A percentile compares a stretch with the other conserved stretches of the same genome.
These are phyloP conservation scores for Bruguiera hainesii DNA, from an alignment of 441 rosid species.

Conservation along the genomic window DNA sequence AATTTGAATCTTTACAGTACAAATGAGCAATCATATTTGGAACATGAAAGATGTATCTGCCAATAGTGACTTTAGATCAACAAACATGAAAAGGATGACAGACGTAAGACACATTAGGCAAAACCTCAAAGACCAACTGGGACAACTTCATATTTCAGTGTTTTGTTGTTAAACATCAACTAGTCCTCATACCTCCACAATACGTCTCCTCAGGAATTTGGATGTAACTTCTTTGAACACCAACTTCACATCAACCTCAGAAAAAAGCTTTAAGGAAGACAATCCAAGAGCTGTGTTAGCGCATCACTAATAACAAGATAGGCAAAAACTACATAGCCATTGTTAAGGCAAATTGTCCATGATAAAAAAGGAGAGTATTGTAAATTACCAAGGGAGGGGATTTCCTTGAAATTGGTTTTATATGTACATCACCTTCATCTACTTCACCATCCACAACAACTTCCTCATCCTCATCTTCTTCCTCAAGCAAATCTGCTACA, in stretches of 20 bases:
- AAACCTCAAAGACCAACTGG: not conserved
- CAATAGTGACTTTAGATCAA: not conserved
- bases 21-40: slow-evolving; percentile 14
- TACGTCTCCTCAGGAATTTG: slow-evolving; percentile 77
- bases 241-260: slow-evolving; percentile 98
- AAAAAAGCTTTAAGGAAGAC: slow-evolving; percentile 49
- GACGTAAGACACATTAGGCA: not conserved
- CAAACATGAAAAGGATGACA: not conserved
- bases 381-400: slow-evolving; percentile 61
- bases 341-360: not conserved
- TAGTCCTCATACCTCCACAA: slow-evolving; percentile 73
- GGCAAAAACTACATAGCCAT: not conserved
- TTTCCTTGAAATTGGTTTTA: slow-evolving; percentile 75
- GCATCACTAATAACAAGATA: slow-evolving; percentile 3
- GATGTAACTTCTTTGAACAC: slow-evolving; percentile 95
- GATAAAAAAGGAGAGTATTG: slow-evolving; percentile 9
- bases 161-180: not conserved
- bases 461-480: slow-evolving; percentile 98
- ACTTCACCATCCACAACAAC: slow-evolving; percentile 97
- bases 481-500: slow-evolving; percentile 64
- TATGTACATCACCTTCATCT: slow-evolving; percentile 98
- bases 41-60: slow-evolving; percentile 1
- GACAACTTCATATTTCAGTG: not conserved
- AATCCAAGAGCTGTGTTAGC: slow-evolving; percentile 25
- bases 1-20: slow-evolving; percentile 8